A percentile compares a stretch with the other conserved stretches of the same genome.
These are phyloP conservation scores for Acaromyces ingoldii DNA, from an alignment of 1,284 basidiomycete genomes.

Conservation along the genomic window DNA sequence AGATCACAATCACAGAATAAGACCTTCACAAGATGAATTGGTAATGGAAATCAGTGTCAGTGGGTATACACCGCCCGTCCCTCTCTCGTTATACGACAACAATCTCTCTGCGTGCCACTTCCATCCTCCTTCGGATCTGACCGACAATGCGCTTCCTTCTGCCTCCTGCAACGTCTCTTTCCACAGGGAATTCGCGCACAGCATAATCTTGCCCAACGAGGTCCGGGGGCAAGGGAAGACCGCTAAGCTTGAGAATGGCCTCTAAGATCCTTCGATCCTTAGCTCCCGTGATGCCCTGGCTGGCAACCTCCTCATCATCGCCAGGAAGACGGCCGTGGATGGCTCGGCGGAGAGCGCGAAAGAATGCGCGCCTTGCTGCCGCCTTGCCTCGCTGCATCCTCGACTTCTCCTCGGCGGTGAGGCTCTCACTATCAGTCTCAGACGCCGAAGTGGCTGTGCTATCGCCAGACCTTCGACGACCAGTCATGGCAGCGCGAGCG, in stretches of 20 bases:
- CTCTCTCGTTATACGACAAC: no score
- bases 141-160: slow-evolving; percentile 37
- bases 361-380: slow-evolving; percentile 33
- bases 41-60: no score
- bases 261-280: slow-evolving; percentile 22
- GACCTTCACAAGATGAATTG: no score
- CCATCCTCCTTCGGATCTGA: slow-evolving; percentile 39
- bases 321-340: slow-evolving; percentile 38
- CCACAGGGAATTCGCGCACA: slow-evolving; percentile 43
- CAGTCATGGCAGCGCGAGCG: neutral
- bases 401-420: neutral
- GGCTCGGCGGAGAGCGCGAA: slow-evolving; percentile 37
- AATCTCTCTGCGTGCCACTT: slow-evolving; percentile 42
- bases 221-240: slow-evolving; percentile 30
- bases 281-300: slow-evolving; percentile 16
- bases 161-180: slow-evolving; percentile 32
- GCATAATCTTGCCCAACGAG: slow-evolving; percentile 37
- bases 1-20: no score
- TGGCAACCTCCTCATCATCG: slow-evolving; percentile 9
- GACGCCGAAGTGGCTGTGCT: slow-evolving; percentile 17
- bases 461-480: neutral
- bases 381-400: slow-evolving; percentile 19
- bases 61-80: no score
- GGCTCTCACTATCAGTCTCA: slow-evolving; percentile 22
- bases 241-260: slow-evolving; percentile 25